phyloP scores from a whole-genome alignment of 78 protist species.

The Goniomonas avonlea region DNA sequence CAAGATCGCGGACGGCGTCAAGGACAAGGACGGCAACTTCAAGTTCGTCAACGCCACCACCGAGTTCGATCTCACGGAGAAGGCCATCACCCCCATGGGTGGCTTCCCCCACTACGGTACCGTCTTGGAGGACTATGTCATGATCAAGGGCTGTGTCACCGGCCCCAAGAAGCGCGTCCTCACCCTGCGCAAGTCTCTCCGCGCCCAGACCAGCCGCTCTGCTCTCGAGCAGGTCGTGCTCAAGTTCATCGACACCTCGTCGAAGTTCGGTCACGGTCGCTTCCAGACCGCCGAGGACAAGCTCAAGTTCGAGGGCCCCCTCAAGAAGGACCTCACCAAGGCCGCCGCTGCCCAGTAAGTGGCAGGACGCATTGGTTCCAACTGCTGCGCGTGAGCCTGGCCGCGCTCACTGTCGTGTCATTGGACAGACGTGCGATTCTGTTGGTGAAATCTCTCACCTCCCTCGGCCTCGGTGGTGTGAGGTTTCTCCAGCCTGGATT shows the following conservation, averaged over 20 bases:
- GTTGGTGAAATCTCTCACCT: too few species aligned
- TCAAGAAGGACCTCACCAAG: conserved; percentile 44
- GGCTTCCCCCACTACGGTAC: conserved; percentile 99
- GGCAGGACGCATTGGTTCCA: too few species aligned
- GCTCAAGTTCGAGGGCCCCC: conserved; percentile 72
- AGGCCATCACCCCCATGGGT: conserved; percentile 99
- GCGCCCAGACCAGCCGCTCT: conserved; percentile 60
- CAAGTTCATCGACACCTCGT: conserved; percentile 99
- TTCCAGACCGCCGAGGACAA: conserved; percentile 98
- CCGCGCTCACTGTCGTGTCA: too few species aligned
- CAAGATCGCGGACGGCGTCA: conserved; percentile 70
- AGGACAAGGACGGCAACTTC: conserved; percentile 44
- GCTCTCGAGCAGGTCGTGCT: conserved; percentile 59
- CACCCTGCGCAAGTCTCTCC: conserved; percentile 92
- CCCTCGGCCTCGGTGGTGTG: too few species aligned
- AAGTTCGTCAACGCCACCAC: conserved; percentile 79
- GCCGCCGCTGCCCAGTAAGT: conserved; percentile 12
- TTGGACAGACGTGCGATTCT: too few species aligned
- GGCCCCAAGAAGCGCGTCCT: conserved; percentile 93
- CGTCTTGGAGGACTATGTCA: conserved; percentile 88
- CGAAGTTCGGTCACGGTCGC: conserved; percentile 98
- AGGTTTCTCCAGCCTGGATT: too few species aligned
- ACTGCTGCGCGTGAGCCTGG: too few species aligned
- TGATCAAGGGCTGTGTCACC: conserved; percentile 84
- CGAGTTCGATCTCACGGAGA: conserved; percentile 94